Conservation (phyloP, 768 basidiomycete species). For the Serpula lacrymans region DNA sequence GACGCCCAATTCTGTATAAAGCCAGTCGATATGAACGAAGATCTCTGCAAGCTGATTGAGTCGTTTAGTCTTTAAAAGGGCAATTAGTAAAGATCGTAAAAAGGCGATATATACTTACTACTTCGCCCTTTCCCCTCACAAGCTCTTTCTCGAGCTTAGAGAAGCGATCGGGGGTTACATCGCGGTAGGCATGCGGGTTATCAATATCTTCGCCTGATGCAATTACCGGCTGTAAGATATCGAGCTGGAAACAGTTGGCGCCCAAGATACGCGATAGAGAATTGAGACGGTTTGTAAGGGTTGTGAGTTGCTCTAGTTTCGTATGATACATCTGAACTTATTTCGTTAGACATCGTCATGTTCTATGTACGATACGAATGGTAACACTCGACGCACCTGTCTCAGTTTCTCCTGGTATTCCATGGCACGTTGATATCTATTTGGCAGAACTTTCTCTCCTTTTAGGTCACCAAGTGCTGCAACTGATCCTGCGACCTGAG, state of each 20-base stretch:
- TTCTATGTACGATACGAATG: not conserved
- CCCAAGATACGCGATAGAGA: slow-evolving; percentile 60
- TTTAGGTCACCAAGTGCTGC: slow-evolving; percentile 63
- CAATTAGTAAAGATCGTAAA: slow-evolving; percentile 3
- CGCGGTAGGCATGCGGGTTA: slow-evolving; percentile 43
- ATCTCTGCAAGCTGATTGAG: slow-evolving; percentile 57
- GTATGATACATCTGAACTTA: slow-evolving; percentile 61
- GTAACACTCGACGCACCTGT: slow-evolving; percentile 49
- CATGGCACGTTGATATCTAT: slow-evolving; percentile 62
- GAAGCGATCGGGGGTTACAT: slow-evolving; percentile 81
- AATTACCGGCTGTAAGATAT: slow-evolving; percentile 47
- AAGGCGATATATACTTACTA: slow-evolving; percentile 46
- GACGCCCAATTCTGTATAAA: slow-evolving; percentile 81
- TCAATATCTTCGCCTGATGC: slow-evolving; percentile 40
- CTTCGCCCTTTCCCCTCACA: slow-evolving; percentile 81
- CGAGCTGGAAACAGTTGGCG: slow-evolving; percentile 51
- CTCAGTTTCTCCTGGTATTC: slow-evolving; percentile 75
- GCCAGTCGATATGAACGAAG: slow-evolving; percentile 77
- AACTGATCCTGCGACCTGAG: slow-evolving; percentile 60
- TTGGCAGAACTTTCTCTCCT: slow-evolving; percentile 71
- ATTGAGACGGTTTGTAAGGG: slow-evolving; percentile 64
- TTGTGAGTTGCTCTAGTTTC: slow-evolving; percentile 71
- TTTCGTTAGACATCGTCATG: slow-evolving; percentile 1
- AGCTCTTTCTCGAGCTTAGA: slow-evolving; percentile 80
- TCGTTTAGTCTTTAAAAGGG: slow-evolving; percentile 55